Base-by-base conservation (phyloP, 192 early-diverging fungal species). In the Rhizophagus prolifer region DNA sequence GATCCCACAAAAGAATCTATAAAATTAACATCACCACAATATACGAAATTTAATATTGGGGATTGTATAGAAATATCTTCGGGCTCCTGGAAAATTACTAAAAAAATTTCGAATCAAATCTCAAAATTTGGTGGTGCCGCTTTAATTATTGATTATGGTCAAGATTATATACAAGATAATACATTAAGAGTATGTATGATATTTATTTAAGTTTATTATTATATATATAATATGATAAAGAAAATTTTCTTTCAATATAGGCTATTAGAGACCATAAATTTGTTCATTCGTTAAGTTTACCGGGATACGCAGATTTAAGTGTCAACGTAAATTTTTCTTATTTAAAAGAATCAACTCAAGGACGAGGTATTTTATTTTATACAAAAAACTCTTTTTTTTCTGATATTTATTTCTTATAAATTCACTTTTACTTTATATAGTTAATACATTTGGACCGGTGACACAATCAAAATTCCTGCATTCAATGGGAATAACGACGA, bases 261-360 rank as follows among this genome's bases (percentile, higher is more conserved):
- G 97, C 92, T 8, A 95, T 99, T 66, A 87, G 84, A 68, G 86
- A 87, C 50, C 97, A 99, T 84, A 85, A 89, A 75, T 95, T 96
- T 79, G 85, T 88, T 5, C 83, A 93, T 79, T 86, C 91, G 3
- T 86, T 99, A n/a, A 90, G 86, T 38, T 74, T 82, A 12, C 96
- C 96, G 9, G 96, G 97, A 6, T 87, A 88, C 2, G 87, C 90
- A 41, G 97, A 99, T 87, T 83, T 99, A 28, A 97, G 92, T 60
- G 92, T 90, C 1, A 93, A 99, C 83, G 96, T 99, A 1, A 94
- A 98, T 75, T 99, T 98, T 82, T 77, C 85, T 28, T 87, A 89
- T 68, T 77, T 96, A 58, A 89, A 89, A 60, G 81, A 85, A n/a
- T 90, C 90, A 0, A 82, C 85, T 30, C 81, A 79, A 58, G 77